These are phyloP conservation scores for Diddensiella caesifluorescens DNA, from an alignment of 805 yeast species.

Conservation along the genomic window DNA sequence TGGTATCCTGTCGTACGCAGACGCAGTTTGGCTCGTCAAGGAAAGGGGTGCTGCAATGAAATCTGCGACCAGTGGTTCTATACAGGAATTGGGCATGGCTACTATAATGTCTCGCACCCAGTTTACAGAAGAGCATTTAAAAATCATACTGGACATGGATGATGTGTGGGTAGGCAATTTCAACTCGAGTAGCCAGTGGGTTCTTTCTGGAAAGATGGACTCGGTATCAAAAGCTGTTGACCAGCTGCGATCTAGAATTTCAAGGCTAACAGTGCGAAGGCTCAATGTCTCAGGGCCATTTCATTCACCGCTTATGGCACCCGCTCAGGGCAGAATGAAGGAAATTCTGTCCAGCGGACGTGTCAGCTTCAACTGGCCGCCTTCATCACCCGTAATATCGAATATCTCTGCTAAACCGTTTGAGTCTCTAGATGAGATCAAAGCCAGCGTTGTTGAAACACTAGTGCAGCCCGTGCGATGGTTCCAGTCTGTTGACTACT, in stretches of 20 bases:
- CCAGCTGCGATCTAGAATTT: conserved; percentile 5
- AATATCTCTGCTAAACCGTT: conserved; percentile 33
- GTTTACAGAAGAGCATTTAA: conserved; percentile 2
- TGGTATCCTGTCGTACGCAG: conserved; percentile 33
- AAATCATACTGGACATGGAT: conserved; percentile 10
- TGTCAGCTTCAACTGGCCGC: conserved; percentile 24
- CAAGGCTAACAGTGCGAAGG: conserved; percentile 13
- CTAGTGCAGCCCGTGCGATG: conserved; percentile 32
- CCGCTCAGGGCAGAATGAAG: conserved; percentile 35
- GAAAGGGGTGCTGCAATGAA: conserved; percentile 44
- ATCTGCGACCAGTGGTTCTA: conserved; percentile 24
- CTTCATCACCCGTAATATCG: conserved; percentile 24
- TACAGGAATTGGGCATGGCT: conserved; percentile 13
- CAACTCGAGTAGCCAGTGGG: conserved; percentile 41
- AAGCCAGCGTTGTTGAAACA: conserved; percentile 22
- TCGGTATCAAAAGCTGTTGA: conserved; percentile 29
- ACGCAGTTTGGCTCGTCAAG: conserved; percentile 41
- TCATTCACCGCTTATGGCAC: conserved; percentile 38
- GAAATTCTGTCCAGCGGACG: conserved; percentile 19
- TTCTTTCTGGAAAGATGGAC: conserved; percentile 38
- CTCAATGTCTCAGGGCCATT: conserved; percentile 44
- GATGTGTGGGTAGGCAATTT: conserved; percentile 41
- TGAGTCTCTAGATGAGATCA: conserved; percentile 26
- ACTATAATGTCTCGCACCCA: conserved; percentile 6
- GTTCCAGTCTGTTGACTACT: conserved; percentile 25